These are phyloP conservation scores for Schwanniomyces vanrijiae DNA, from an alignment of 805 yeast genomes.

Conservation along the genomic window DNA sequence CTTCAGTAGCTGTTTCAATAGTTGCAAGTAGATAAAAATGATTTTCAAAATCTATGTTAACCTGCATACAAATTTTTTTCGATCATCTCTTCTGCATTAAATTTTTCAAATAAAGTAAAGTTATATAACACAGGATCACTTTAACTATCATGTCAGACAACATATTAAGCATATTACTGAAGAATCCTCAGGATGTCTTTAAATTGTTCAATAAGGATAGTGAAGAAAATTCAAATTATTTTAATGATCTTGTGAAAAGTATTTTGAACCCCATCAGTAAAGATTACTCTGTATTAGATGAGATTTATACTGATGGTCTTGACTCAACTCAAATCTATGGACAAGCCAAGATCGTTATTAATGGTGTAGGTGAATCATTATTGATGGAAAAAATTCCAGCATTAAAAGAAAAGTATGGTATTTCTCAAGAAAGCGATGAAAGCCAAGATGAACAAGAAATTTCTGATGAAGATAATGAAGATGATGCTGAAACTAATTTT, in stretches of 20 bases:
- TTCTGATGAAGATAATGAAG: constrained; percentile 2
- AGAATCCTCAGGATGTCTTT: constrained; percentile 25
- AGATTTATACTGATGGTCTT: constrained; percentile 78
- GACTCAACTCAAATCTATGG: constrained; percentile 94
- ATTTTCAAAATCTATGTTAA: background rate
- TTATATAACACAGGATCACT: background rate
- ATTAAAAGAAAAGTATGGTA: constrained; percentile 38
- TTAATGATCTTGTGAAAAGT: constrained; percentile 41
- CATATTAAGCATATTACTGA: constrained; percentile 18
- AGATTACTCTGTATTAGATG: constrained; percentile 68
- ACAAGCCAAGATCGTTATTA: constrained; percentile 82
- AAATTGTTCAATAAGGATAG: constrained; percentile 13
- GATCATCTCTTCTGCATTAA: constrained; percentile 5
- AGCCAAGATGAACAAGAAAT: constrained; percentile 24
- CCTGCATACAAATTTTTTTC: constrained; percentile 5
- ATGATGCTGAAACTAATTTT: constrained; percentile 13
- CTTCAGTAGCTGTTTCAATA: background rate
- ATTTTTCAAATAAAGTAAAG: constrained; percentile 3
- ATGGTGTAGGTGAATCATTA: constrained; percentile 67
- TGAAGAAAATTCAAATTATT: constrained; percentile 12
- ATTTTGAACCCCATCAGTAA: constrained; percentile 60
- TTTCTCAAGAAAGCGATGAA: constrained; percentile 17
- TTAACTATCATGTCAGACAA: constrained; percentile 17
- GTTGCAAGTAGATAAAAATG: background rate
- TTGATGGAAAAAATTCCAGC: constrained; percentile 56